Evolutionary conservation across 352 stramenopile species (phyloP).

Genomic region (Phytophthora melonis): DNA sequence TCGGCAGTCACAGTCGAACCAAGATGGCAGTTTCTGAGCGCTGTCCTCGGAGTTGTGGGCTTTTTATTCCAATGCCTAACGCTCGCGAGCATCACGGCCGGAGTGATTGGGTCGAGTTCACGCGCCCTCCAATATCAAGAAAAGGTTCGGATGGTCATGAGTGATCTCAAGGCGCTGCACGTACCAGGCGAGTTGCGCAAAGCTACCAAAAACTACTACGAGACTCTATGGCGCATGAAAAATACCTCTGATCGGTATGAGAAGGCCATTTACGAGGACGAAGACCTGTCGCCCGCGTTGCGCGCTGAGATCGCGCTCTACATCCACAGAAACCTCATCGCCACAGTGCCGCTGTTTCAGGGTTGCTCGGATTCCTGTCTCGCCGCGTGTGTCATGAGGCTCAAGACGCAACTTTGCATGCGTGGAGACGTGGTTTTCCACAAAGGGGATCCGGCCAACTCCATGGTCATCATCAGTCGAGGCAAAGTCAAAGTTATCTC

Average conservation of each 20-base stretch:
- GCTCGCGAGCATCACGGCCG: constrained; percentile 61
- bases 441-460: constrained; percentile 62
- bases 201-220: constrained; percentile 64
- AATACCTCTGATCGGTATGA: constrained; percentile 76
- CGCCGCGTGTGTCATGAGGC: constrained; percentile 61
- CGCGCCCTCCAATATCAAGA: constrained; percentile 69
- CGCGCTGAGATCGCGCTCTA: constrained; percentile 70
- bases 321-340: constrained; percentile 64
- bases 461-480: constrained; percentile 72
- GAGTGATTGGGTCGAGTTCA: constrained; percentile 55
- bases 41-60: constrained; percentile 51
- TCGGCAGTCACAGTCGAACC: constrained; percentile 46
- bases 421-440: constrained; percentile 69
- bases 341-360: constrained; percentile 68
- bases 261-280: constrained; percentile 76
- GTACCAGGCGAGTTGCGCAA: constrained; percentile 64
- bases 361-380: constrained; percentile 66
- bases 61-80: constrained; percentile 66
- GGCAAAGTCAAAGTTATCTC: constrained; percentile 74
- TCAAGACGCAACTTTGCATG: constrained; percentile 71
- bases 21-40: constrained; percentile 51
- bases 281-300: constrained; percentile 63
- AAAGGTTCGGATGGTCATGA: constrained; percentile 70
- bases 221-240: constrained; percentile 74
- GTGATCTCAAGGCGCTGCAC: constrained; percentile 68